phyloP scores from a whole-genome alignment of 441 rosid genomes.

The Manihot esculenta region DNA sequence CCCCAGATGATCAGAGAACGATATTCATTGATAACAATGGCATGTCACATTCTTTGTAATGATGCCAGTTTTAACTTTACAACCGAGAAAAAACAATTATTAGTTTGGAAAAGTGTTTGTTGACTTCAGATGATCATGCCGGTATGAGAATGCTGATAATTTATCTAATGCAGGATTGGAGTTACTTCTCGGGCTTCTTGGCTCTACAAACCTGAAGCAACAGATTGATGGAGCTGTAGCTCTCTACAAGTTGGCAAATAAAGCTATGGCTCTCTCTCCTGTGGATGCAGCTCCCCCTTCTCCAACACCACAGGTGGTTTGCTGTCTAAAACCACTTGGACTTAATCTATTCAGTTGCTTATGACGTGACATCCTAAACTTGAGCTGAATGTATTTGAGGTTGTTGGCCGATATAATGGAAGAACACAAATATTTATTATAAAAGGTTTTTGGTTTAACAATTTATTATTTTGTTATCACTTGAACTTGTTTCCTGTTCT shows the following conservation, averaged over 20 bases:
- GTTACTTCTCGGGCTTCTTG: constrained; percentile 83
- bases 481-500: not conserved
- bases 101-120: constrained; percentile 7
- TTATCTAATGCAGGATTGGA: constrained; percentile 65
- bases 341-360: constrained; percentile 8
- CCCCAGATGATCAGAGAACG: constrained; percentile 80
- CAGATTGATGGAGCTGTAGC: constrained; percentile 98
- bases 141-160: constrained; percentile 22
- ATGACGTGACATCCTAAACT: not conserved
- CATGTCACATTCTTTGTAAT: constrained; percentile 28
- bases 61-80: not conserved
- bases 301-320: constrained; percentile 86
- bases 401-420: not conserved
- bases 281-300: constrained; percentile 96
- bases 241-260: constrained; percentile 75
- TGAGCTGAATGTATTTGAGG: not conserved
- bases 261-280: constrained; percentile 81
- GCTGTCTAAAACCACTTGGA: constrained; percentile 4
- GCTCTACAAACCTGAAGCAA: constrained; percentile 67
- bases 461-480: not conserved
- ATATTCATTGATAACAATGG: constrained; percentile 86
- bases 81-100: no score
- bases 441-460: not conserved
- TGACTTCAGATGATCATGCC: constrained; percentile 18
- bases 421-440: not conserved